A percentile compares a stretch with the other conserved stretches of the same genome.
Evolutionary conservation across 2,329 filamentous ascomycete species (phyloP).

Genomic region (Drechslerella coelobrocha): DNA sequence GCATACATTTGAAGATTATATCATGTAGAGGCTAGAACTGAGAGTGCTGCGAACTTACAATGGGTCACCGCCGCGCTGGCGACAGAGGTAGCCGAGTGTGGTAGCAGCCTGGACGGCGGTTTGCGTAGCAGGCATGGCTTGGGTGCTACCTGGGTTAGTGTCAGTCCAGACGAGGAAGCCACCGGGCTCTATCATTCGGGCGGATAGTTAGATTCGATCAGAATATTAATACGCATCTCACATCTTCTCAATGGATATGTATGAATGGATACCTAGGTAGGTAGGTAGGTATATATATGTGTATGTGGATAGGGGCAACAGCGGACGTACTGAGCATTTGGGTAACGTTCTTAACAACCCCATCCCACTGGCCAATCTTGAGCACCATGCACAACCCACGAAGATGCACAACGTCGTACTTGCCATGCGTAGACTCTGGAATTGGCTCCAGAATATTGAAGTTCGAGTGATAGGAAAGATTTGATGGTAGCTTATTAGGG

Average conservation of each 20-base stretch:
- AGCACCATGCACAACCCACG: slow-evolving; percentile 7
- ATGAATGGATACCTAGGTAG: too few species aligned
- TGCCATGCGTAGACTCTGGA: not conserved
- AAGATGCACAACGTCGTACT: slow-evolving; percentile 7
- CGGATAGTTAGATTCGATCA: not conserved
- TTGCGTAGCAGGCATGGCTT: not conserved
- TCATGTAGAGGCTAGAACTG: not conserved
- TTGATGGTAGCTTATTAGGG: not conserved
- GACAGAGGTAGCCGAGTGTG: not conserved
- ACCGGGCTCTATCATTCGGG: not conserved
- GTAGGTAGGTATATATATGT: not conserved
- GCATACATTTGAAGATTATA: not conserved
- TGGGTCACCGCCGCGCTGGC: not conserved
- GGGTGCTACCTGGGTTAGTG: not conserved
- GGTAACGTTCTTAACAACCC: not conserved
- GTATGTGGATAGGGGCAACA: not conserved
- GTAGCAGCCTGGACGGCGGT: not conserved
- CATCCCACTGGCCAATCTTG: slow-evolving; percentile 1
- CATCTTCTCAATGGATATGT: too few species aligned
- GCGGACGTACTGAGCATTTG: slow-evolving; percentile 8
- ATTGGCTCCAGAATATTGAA: slow-evolving; percentile 3
- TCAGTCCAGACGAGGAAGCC: not conserved
- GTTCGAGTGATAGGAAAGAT: not conserved
- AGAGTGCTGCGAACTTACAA: not conserved
- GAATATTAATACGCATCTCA: too few species aligned